Conservation (phyloP, 2,329 filamentous ascomycete species). For the Trichophyton benhamiae region DNA sequence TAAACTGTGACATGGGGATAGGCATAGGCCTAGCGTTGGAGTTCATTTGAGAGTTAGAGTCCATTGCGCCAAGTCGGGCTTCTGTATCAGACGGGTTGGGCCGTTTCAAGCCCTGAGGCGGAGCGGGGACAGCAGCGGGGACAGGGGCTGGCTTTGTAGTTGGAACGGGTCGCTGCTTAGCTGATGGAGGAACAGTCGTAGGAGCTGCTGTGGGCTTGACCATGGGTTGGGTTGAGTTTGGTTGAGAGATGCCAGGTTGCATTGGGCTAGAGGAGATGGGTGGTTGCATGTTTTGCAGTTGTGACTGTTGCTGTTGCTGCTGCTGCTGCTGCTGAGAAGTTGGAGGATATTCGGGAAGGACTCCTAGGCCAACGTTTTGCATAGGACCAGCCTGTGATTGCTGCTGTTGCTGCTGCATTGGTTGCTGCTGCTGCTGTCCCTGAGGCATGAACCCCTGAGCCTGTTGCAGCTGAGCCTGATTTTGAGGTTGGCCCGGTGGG, state of each 20-base stretch:
- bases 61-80: slow-evolving; percentile 26
- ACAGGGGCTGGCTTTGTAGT: slow-evolving; percentile 19
- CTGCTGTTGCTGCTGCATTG: slow-evolving; percentile 12
- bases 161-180: slow-evolving; percentile 20
- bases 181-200: neutral
- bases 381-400: slow-evolving; percentile 9
- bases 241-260: neutral
- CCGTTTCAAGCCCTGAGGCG: slow-evolving; percentile 31
- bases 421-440: slow-evolving; percentile 14
- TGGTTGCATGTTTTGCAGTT: neutral
- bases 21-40: slow-evolving; percentile 14
- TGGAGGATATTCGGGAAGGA: neutral
- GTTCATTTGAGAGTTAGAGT: slow-evolving; percentile 16
- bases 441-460: slow-evolving; percentile 15
- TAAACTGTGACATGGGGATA: slow-evolving; percentile 17
- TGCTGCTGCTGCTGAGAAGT: neutral
- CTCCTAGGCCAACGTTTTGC: neutral
- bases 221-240: neutral
- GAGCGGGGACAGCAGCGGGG: neutral
- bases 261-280: neutral
- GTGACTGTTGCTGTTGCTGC: too few species aligned
- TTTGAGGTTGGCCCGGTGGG: slow-evolving; percentile 20
- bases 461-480: slow-evolving; percentile 16
- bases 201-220: neutral
- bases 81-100: slow-evolving; percentile 36